A percentile compares a stretch with the other conserved stretches of the same genome.
phyloP scores from a whole-genome alignment of 1,284 basidiomycete species.

The Tausonia pullulans region DNA sequence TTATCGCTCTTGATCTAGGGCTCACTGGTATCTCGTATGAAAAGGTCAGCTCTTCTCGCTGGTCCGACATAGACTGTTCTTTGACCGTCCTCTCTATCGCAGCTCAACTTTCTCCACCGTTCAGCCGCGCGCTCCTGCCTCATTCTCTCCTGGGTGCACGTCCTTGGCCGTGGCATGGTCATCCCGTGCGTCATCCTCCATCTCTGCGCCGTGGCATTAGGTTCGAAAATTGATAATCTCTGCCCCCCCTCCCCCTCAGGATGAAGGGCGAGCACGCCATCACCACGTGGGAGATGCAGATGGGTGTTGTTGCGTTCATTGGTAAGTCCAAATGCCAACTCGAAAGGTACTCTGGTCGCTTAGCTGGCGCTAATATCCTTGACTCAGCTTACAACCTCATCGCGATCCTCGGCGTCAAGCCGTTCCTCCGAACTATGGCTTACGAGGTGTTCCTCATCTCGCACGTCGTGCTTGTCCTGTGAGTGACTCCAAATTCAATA shows the following conservation, averaged over 20 bases:
- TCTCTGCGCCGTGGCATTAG: not conserved
- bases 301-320: slow-evolving; percentile 1
- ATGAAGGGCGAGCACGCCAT: not conserved
- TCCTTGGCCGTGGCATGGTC: slow-evolving; percentile 7
- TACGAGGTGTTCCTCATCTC: slow-evolving; percentile 43
- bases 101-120: slow-evolving; percentile 38
- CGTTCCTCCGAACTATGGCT: slow-evolving; percentile 33
- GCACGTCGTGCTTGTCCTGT: slow-evolving; percentile 39
- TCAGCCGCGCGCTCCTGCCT: slow-evolving; percentile 30
- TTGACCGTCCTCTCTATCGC: not conserved
- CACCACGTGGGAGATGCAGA: not conserved
- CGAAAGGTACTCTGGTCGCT: too few relatives aligned
- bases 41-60: slow-evolving; percentile 22
- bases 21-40: slow-evolving; percentile 36
- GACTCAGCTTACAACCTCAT: slow-evolving; percentile 34
- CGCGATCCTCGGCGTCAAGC: slow-evolving; percentile 35
- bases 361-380: too few relatives aligned
- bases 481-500: not conserved
- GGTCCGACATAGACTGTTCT: not conserved
- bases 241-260: not conserved
- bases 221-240: not conserved
- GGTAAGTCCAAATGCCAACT: not conserved
- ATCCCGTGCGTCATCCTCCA: too few relatives aligned
- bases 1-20: not conserved
- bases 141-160: slow-evolving; percentile 24